These are phyloP conservation scores for Phytophthora melonis DNA, from an alignment of 352 stramenopile species.

Conservation along the genomic window DNA sequence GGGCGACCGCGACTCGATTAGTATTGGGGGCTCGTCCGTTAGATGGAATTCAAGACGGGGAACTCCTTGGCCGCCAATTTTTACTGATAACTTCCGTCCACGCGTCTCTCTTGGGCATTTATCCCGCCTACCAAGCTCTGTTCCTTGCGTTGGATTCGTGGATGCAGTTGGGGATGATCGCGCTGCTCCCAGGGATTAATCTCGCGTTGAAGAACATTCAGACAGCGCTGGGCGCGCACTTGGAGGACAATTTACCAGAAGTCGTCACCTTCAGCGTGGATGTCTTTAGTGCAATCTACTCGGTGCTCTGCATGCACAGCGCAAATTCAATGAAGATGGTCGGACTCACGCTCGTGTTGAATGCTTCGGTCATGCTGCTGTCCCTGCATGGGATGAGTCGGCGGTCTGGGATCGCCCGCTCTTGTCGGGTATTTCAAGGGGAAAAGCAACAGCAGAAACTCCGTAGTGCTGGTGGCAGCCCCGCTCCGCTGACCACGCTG, in stretches of 20 bases:
- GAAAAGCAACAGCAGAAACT: conserved; percentile 8
- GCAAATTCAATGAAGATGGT: conserved; percentile 35
- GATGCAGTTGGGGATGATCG: conserved; percentile 22
- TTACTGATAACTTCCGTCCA: conserved; percentile 27
- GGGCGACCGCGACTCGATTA: conserved; percentile 1
- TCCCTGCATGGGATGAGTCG: conserved; percentile 21
- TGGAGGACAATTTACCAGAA: conserved; percentile 32
- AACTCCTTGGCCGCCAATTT: conserved; percentile 17
- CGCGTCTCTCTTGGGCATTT: conserved; percentile 35
- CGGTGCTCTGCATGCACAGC: conserved; percentile 34
- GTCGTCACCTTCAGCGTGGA: conserved; percentile 41
- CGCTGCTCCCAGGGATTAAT: conserved; percentile 38
- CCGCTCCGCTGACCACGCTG: conserved; percentile 6
- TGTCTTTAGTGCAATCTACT: conserved; percentile 47
- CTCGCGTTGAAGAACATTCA: conserved; percentile 40
- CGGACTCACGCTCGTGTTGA: conserved; percentile 11
- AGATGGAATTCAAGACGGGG: conserved; percentile 10
- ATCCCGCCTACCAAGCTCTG: conserved; percentile 38
- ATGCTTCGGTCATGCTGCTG: conserved; percentile 9
- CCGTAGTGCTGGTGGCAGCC: background rate
- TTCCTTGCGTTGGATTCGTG: conserved; percentile 21
- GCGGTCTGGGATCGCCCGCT: conserved; percentile 4
- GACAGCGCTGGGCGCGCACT: conserved; percentile 29
- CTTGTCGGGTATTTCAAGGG: conserved; percentile 1
- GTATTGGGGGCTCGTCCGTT: conserved; percentile 14